phyloP scores from a whole-genome alignment of 352 stramenopile genomes.

The Phytopythium oedochilum region DNA sequence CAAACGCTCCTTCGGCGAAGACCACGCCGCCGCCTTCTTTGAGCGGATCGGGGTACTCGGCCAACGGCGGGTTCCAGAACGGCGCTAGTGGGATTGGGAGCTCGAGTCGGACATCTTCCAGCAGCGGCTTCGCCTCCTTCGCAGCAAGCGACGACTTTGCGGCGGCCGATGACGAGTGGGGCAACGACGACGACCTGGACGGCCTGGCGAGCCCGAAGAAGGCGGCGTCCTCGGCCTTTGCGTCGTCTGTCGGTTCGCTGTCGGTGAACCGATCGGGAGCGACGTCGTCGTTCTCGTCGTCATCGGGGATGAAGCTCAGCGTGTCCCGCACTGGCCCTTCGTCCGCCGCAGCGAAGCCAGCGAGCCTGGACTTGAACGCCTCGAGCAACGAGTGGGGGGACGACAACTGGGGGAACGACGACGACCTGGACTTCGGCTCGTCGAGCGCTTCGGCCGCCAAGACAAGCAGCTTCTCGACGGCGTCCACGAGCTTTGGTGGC shows the following conservation, averaged over 20 bases:
- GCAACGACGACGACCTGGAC: slow-evolving; percentile 58
- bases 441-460: slow-evolving; percentile 10
- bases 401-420: slow-evolving; percentile 56
- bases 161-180: slow-evolving; percentile 57
- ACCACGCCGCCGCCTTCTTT: slow-evolving; percentile 22
- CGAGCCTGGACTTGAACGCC: slow-evolving; percentile 19
- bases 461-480: slow-evolving; percentile 6
- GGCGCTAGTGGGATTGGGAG: slow-evolving; percentile 11
- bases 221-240: slow-evolving; percentile 17
- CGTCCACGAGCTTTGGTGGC: not conserved
- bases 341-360: slow-evolving; percentile 12
- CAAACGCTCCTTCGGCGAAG: slow-evolving; percentile 1
- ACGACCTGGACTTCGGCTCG: slow-evolving; percentile 33
- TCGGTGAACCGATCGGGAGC: slow-evolving; percentile 14
- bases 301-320: slow-evolving; percentile 48
- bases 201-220: slow-evolving; percentile 35
- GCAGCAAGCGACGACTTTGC: slow-evolving; percentile 31
- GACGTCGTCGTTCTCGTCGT: slow-evolving; percentile 32
- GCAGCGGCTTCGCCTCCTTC: slow-evolving; percentile 34
- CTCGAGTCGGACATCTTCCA: slow-evolving; percentile 14
- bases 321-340: slow-evolving; percentile 19
- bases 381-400: slow-evolving; percentile 44
- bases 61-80: slow-evolving; percentile 4
- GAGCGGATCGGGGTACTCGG: slow-evolving; percentile 10
- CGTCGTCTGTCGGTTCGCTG: slow-evolving; percentile 13